phyloP scores from a whole-genome alignment of 2,329 filamentous ascomycete genomes.

The Fusarium sp. region DNA sequence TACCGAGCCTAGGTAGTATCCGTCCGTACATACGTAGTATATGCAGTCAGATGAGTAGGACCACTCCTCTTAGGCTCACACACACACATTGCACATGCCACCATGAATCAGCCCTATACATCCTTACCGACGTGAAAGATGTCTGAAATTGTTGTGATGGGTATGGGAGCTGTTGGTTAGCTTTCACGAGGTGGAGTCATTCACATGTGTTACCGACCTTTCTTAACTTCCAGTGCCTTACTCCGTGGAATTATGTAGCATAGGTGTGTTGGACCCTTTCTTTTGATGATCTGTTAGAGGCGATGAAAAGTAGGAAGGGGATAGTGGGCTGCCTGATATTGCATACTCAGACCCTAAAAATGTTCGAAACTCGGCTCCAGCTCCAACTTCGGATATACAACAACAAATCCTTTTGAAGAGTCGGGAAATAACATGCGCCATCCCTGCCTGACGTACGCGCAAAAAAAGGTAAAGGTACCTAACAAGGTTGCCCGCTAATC shows the following conservation, averaged over 20 bases:
- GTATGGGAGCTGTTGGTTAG: neutral
- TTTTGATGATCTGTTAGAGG: too few species aligned
- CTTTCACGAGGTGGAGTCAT: neutral
- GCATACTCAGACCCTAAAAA: too few species aligned
- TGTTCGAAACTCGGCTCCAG: too few species aligned
- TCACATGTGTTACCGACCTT: constrained; percentile 3
- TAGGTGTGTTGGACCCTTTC: too few species aligned
- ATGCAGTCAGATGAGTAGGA: constrained; percentile 43
- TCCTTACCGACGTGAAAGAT: neutral
- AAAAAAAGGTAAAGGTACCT: too few species aligned
- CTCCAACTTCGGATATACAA: too few species aligned
- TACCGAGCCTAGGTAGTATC: too few species aligned
- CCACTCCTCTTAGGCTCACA: neutral
- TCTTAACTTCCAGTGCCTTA: neutral
- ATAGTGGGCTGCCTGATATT: too few species aligned
- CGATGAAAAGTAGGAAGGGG: too few species aligned
- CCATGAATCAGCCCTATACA: constrained; percentile 19
- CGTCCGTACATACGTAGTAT: neutral
- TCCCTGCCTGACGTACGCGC: constrained; percentile 17
- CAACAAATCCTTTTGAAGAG: too few species aligned
- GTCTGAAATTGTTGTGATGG: constrained; percentile 20
- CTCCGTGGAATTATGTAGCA: neutral
- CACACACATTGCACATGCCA: constrained; percentile 1
- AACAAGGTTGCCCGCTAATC: constrained; percentile 18
- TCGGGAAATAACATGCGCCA: constrained; percentile 2